phyloP scores from a whole-genome alignment of 768 basidiomycete species.

The Kwoniella sp. region DNA sequence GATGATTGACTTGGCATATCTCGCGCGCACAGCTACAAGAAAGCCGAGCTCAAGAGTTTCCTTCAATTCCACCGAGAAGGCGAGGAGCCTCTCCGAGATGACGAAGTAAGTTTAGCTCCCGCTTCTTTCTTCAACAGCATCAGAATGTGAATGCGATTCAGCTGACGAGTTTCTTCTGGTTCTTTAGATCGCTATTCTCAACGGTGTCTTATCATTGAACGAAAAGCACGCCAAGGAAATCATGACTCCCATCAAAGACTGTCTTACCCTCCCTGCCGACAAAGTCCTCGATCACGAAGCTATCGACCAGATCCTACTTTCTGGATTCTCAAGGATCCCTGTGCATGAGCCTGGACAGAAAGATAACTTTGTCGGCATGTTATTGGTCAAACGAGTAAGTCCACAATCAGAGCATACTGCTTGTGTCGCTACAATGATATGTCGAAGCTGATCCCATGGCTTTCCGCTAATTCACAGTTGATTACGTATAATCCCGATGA shows the following conservation, averaged over 20 bases:
- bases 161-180: slow-evolving; percentile 23
- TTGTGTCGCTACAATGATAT: too few relatives aligned
- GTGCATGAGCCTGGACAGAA: slow-evolving; percentile 74
- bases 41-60: slow-evolving; percentile 59
- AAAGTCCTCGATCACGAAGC: slow-evolving; percentile 74
- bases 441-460: too few relatives aligned
- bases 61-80: slow-evolving; percentile 58
- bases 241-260: slow-evolving; percentile 77
- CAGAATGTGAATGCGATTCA: too few relatives aligned
- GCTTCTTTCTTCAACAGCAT: not conserved
- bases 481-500: slow-evolving; percentile 85
- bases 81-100: slow-evolving; percentile 57
- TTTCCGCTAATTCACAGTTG: too few relatives aligned
- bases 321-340: slow-evolving; percentile 88
- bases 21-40: slow-evolving; percentile 38
- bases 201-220: slow-evolving; percentile 56
- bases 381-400: slow-evolving; percentile 78
- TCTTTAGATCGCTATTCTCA: slow-evolving; percentile 55
- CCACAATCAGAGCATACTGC: not conserved
- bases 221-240: slow-evolving; percentile 64
- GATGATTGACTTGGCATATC: not conserved
- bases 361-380: slow-evolving; percentile 73
- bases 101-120: slow-evolving; percentile 53
- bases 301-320: slow-evolving; percentile 65
- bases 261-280: slow-evolving; percentile 72